Evolutionary conservation across 192 early-diverging fungal genomes (phyloP), one percentile per base, ranked within the genome.

Genomic region (Backusella parvicylindrica): DNA sequence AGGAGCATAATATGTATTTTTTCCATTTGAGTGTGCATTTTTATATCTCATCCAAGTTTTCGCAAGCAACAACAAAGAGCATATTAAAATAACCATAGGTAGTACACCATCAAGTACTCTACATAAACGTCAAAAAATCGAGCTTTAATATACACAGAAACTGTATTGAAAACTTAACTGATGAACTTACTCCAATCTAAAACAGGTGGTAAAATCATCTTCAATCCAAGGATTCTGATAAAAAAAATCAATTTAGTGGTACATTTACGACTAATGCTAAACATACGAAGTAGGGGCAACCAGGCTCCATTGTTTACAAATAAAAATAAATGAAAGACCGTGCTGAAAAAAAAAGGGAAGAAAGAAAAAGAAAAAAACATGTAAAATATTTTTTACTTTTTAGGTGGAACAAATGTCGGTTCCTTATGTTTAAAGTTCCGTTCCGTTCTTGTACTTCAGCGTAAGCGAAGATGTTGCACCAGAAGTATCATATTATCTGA

Each of bases 91-190:
- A 50, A 5, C 6, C 9, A 50, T 21, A 21, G 49, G 49, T 21
- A 50, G 6, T 50, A 23, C 21, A 8, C 49, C 49, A 23, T 50
- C 49, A 50, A 50, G n/a, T 21, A 50, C 18, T 8, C 49, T 50
- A 50, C 5, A 21, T 8, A 50, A 50, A n/a, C 7, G 18, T 8
- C 18, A 21, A 3, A 50, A 50, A 50, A 50, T 50, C 21, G n/a
- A 21, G 8, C 2, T 50, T 50, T n/a, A 50, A 50, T n/a, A 50
- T 21, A 21, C 21, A 50, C n/a, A 21, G 6, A 6, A 21, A 23
- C 6, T 50, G 60, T 73, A 81, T 81, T 49, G 74, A 83, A 1
- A 82, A 73, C n/a, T 37, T 23, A 26, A 35, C n/a, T 36, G 7
- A 23, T 6, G 12, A 63, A 70, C 70, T 37, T 78, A 78, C 77